Evolutionary conservation across 225 moss, liverwort and hornwort genomes (phyloP).

Genomic region (Polytrichum formosum): DNA sequence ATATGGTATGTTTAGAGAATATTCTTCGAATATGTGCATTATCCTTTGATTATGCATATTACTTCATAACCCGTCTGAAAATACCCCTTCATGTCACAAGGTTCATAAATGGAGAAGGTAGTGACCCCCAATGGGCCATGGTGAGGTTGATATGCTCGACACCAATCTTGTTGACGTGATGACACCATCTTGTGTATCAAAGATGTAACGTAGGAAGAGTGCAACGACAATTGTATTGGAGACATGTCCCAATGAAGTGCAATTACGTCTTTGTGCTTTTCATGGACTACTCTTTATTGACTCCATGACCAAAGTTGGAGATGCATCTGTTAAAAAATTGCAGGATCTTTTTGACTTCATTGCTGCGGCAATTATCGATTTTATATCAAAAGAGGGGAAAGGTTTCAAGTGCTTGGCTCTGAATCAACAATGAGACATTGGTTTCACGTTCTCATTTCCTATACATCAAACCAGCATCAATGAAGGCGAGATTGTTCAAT

Average conservation of each 20-base stretch:
- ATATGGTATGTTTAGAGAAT: too few relatives aligned
- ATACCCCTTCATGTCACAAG: too few relatives aligned
- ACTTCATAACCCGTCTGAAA: too few relatives aligned
- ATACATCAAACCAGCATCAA: slow-evolving; percentile 72
- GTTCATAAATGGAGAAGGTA: too few relatives aligned
- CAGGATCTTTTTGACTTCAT: slow-evolving; percentile 81
- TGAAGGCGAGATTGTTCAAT: slow-evolving; percentile 58
- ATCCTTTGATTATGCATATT: too few relatives aligned
- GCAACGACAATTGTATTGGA: too few relatives aligned
- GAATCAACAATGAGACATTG: slow-evolving; percentile 58
- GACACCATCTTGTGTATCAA: not conserved
- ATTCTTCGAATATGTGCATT: too few relatives aligned
- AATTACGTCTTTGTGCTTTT: not conserved
- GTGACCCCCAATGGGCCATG: too few relatives aligned
- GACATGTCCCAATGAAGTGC: too few relatives aligned
- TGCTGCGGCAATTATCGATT: slow-evolving; percentile 52
- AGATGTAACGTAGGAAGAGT: too few relatives aligned
- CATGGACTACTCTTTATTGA: not conserved
- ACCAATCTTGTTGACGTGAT: not conserved
- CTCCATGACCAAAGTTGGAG: not conserved
- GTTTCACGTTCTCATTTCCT: slow-evolving; percentile 93
- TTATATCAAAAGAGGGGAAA: slow-evolving; percentile 59
- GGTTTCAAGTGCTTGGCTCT: slow-evolving; percentile 56
- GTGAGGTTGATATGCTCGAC: not conserved
- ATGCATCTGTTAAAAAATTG: slow-evolving; percentile 8